Conservation (phyloP, 345 rosid species). For the Toxicodendron radicans region DNA sequence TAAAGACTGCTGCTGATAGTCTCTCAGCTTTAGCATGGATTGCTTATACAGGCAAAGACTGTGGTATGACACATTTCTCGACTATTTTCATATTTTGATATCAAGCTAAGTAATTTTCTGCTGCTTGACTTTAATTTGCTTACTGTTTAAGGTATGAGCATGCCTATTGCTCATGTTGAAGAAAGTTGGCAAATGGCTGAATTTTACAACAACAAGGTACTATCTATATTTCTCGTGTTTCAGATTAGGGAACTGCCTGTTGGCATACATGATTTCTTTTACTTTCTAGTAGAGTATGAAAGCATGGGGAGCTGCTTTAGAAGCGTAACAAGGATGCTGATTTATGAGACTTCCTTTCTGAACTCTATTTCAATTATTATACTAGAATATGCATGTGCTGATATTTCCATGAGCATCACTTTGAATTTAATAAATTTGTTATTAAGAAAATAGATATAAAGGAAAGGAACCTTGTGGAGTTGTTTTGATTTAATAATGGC, state of each 20-base stretch:
- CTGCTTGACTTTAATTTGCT: conserved; percentile 13
- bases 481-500: background rate
- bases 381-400: background rate
- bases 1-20: conserved; percentile 79
- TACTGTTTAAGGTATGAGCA: conserved; percentile 77
- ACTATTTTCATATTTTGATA: background rate
- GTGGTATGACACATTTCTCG: conserved; percentile 51
- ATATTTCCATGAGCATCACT: background rate
- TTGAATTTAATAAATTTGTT: background rate
- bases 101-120: background rate
- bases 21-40: conserved; percentile 89
- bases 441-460: background rate
- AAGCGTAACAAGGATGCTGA: background rate
- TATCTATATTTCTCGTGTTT: conserved; percentile 1
- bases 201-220: conserved; percentile 96
- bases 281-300: conserved; percentile 12
- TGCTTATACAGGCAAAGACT: conserved; percentile 89
- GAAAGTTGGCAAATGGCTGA: conserved; percentile 99
- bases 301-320: background rate
- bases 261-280: conserved; percentile 4
- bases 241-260: conserved; percentile 2
- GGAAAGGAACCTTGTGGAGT: background rate
- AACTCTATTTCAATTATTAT: background rate
- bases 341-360: background rate
- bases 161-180: conserved; percentile 97